phyloP scores from a whole-genome alignment of 768 basidiomycete species.

The Tulasnella calospora region DNA sequence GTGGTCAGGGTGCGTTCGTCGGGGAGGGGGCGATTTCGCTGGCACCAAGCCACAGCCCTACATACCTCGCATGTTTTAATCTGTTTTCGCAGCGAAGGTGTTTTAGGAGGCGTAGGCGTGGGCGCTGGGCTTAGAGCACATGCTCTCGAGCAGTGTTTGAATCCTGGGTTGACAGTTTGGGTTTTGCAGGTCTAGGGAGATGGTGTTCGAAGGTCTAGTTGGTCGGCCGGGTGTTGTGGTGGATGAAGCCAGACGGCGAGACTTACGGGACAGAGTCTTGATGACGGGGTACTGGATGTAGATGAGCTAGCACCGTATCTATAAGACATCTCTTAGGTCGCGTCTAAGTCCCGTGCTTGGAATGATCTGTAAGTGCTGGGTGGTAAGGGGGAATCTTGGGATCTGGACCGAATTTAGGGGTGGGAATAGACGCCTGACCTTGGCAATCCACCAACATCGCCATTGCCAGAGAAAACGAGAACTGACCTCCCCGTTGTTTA shows the following conservation, averaged over 20 bases:
- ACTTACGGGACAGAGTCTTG: neutral
- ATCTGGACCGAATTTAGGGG: neutral
- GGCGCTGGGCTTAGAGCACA: conserved; percentile 1
- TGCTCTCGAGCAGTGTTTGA: conserved; percentile 8
- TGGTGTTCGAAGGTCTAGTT: neutral
- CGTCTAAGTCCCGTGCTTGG: neutral
- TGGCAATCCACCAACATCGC: too few relatives aligned
- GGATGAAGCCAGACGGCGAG: neutral
- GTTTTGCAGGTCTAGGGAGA: neutral
- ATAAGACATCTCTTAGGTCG: neutral
- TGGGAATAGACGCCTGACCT: neutral
- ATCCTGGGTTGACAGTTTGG: conserved; percentile 2
- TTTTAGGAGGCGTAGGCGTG: neutral
- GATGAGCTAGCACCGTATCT: neutral
- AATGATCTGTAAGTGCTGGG: neutral
- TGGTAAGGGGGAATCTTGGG: neutral
- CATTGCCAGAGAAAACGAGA: too few relatives aligned
- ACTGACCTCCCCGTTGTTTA: too few relatives aligned
- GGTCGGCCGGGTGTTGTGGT: neutral
- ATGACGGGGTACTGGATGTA: neutral
- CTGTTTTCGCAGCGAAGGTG: neutral
- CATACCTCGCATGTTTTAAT: conserved; percentile 2
- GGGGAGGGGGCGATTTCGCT: neutral
- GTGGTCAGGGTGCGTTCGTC: neutral
- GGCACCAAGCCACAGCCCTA: neutral